Conservation (phyloP, 1,284 basidiomycete species). For the Sanghuangporus baumii region DNA sequence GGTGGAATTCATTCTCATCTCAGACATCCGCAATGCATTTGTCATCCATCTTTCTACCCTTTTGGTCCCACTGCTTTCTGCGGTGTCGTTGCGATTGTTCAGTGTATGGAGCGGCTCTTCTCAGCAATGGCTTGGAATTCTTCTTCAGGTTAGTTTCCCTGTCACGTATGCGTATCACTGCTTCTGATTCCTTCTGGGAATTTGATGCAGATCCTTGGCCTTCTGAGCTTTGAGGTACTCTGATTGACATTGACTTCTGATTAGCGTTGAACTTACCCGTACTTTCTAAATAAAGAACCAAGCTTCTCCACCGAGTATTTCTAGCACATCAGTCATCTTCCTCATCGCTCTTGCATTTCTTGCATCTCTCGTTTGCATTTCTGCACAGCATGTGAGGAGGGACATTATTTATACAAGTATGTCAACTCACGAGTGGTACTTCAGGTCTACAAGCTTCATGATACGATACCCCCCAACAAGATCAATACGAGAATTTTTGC, state of each 20-base stretch:
- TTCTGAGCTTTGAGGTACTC: slow-evolving; percentile 7
- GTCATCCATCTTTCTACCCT: slow-evolving; percentile 18
- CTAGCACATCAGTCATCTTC: not conserved
- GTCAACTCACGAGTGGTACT: slow-evolving; percentile 7
- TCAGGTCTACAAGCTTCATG: slow-evolving; percentile 20
- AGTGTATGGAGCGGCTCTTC: slow-evolving; percentile 11
- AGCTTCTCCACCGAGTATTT: not conserved
- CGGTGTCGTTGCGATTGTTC: slow-evolving; percentile 13
- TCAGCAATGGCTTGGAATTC: slow-evolving; percentile 21
- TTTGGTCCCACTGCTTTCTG: slow-evolving; percentile 17
- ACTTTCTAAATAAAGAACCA: not conserved
- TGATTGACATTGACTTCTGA: not conserved
- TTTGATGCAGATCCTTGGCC: slow-evolving; percentile 22
- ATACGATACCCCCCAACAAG: slow-evolving; percentile 15
- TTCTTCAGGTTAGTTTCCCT: slow-evolving; percentile 22
- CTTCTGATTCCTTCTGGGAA: not conserved
- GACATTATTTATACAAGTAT: not conserved
- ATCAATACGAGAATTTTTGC: slow-evolving; percentile 21
- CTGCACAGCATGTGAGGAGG: slow-evolving; percentile 1
- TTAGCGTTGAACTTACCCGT: not conserved
- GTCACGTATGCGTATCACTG: not conserved
- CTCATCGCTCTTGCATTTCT: slow-evolving; percentile 5
- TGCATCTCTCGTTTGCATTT: slow-evolving; percentile 1
- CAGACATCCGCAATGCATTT: slow-evolving; percentile 13
- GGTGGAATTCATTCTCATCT: not conserved